Evolutionary conservation across 1,139 yeast species (phyloP).

Genomic region (Nakaseomyces delphensis): DNA sequence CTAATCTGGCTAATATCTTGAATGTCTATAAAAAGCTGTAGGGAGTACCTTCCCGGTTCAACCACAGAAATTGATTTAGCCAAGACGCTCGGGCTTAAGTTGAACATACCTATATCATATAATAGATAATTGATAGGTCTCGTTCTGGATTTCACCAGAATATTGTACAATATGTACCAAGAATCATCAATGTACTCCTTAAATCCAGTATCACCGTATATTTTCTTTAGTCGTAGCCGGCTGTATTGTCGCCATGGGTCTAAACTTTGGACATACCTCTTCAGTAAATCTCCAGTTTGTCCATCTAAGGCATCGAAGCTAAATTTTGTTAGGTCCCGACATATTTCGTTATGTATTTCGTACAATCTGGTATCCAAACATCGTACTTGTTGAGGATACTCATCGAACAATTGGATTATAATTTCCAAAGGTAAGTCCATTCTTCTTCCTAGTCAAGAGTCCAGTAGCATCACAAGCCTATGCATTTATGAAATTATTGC

Average conservation of each 20-base stretch:
- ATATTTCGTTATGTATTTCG: conserved; percentile 6
- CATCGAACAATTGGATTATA: conserved; percentile 2
- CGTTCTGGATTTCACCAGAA: conserved; percentile 11
- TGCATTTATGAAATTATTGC: too few relatives aligned
- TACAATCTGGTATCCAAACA: conserved; percentile 5
- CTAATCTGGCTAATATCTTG: neutral
- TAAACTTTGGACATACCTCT: conserved; percentile 3
- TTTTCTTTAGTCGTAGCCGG: neutral
- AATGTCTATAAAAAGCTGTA: neutral
- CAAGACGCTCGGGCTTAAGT: neutral
- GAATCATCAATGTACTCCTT: conserved; percentile 17
- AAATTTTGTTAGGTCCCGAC: neutral
- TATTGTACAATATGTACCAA: conserved; percentile 18
- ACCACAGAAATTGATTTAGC: conserved; percentile 1
- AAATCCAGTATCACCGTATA: neutral
- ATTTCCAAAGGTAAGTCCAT: conserved; percentile 8
- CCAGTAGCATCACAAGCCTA: neutral
- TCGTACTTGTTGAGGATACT: conserved; percentile 6
- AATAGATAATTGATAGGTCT: conserved; percentile 5
- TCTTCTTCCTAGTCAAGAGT: neutral
- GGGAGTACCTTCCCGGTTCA: conserved; percentile 1
- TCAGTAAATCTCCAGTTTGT: neutral
- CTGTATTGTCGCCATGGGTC: conserved; percentile 3
- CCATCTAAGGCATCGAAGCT: conserved; percentile 1
- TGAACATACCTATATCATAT: neutral